phyloP scores from a whole-genome alignment of 176 grass and related monocot species.

The Eleusine indica region DNA sequence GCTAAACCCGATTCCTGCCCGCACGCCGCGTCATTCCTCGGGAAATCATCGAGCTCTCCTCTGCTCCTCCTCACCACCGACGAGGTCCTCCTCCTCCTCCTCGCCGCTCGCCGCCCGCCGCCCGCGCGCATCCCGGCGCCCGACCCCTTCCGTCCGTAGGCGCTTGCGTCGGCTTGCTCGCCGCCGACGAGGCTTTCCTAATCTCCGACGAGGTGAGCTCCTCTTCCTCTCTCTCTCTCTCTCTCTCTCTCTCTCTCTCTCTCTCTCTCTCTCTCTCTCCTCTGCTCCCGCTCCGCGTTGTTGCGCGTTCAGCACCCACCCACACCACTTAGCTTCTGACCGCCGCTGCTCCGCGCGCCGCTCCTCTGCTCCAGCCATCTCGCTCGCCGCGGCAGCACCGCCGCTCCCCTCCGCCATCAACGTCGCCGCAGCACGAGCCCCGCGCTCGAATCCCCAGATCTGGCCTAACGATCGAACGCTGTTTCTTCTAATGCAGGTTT shows the following conservation, averaged over 20 bases:
- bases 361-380: not conserved
- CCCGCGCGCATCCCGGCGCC: not conserved
- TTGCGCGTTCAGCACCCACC: not conserved
- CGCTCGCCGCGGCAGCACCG: not conserved
- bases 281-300: not conserved
- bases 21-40: not conserved
- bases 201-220: not conserved
- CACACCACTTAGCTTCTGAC: not conserved
- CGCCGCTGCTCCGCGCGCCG: not conserved
- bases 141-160: not conserved
- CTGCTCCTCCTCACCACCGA: not conserved
- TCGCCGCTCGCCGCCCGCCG: not conserved
- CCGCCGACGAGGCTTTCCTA: not conserved
- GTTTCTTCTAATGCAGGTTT: not conserved
- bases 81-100: not conserved
- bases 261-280: not conserved
- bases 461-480: not conserved
- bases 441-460: conserved; percentile 13
- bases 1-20: not conserved
- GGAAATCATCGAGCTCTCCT: not conserved
- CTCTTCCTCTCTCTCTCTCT: not conserved
- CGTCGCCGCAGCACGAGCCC: not conserved
- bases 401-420: not conserved
- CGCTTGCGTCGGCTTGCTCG: not conserved
- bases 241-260: no score